Conservation (phyloP, 2,329 filamentous ascomycete genomes). For the Lomentospora prolificans region DNA sequence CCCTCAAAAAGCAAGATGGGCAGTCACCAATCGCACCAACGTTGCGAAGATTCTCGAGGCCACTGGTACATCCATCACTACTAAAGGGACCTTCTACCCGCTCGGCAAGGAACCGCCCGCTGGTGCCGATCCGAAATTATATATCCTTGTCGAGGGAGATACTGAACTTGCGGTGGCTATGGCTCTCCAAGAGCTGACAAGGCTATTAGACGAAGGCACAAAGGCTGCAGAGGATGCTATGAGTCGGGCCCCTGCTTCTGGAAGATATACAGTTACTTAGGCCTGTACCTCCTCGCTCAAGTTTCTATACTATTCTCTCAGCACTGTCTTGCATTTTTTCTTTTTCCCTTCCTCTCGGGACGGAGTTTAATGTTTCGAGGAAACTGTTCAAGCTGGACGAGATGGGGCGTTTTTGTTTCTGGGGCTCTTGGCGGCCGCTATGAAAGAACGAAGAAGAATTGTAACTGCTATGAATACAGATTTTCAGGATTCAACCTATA, state of each 20-base stretch:
- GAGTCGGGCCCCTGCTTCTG: constrained; percentile 64
- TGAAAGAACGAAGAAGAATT: not conserved
- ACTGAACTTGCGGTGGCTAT: constrained; percentile 86
- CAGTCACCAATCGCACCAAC: constrained; percentile 95
- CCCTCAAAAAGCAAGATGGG: constrained; percentile 96
- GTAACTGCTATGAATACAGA: not conserved
- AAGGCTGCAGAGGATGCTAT: constrained; percentile 84
- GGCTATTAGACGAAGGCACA: constrained; percentile 81
- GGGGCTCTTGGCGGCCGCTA: not conserved
- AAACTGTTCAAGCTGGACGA: too few relatives aligned
- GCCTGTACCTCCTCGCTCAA: not conserved
- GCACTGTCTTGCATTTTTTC: not conserved
- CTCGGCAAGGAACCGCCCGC: constrained; percentile 68
- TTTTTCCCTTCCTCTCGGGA: not conserved
- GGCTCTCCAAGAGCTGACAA: constrained; percentile 82
- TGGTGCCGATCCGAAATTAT: constrained; percentile 80
- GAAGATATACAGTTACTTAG: constrained; percentile 71
- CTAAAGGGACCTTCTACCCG: constrained; percentile 86
- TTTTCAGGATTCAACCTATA: not conserved
- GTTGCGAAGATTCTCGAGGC: constrained; percentile 95
- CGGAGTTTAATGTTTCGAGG: not conserved
- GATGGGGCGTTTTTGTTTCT: too few relatives aligned
- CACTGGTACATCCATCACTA: constrained; percentile 92
- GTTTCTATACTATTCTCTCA: not conserved
- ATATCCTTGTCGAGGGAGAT: constrained; percentile 95